Evolutionary conservation across 257 asterid species (phyloP), one percentile per base, ranked within the genome.

Genomic region (Paulownia fortunei): DNA sequence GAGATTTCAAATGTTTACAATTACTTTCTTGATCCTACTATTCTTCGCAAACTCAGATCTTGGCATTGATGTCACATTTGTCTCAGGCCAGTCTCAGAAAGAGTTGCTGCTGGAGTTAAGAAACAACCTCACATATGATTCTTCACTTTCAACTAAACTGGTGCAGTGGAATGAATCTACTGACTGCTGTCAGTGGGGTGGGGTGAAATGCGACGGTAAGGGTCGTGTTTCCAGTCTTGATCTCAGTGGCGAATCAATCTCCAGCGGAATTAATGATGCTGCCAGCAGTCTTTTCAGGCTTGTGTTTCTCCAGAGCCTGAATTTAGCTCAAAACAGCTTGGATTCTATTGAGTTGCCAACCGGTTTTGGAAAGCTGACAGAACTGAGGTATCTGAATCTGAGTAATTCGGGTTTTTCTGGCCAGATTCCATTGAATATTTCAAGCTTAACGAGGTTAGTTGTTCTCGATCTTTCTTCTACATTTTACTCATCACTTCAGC

Each of bases 111-210:
- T 84, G n/a, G 84, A 82, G 86, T 42, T 91, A 4, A 85, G 64
- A 79, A 49, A 21, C 74, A 83, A 21, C 54, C 91, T 92, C 19
- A 83, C 84, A 0, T 89, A 76, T 68, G 91, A 89, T 76, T 74
- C 90, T 23, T 87, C 92, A 13, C 15, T 82, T 30, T 87, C 94
- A 59, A 74, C 85, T 27, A 90, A 90, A 82, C 66, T 90, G 46
- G 83, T 56, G 66, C 73, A 44, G 62, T 92, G 96, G 97, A 74
- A 79, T n/a, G 81, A 68, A 68, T 59, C 82, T 56, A 37, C n/a
- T 0, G 88, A 87, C 49, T 84, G 87, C 86, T 90, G 94, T 32
- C 60, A 42, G 10, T 88, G 97, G 94, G 30, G 60, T 15, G 96
- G 94, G 1, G 86, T 90, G 63, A 46, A 42, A 52, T 92, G 92